Evolutionary conservation across 176 grass and related monocot genomes (phyloP).

Genomic region (Thalia dealbata): DNA sequence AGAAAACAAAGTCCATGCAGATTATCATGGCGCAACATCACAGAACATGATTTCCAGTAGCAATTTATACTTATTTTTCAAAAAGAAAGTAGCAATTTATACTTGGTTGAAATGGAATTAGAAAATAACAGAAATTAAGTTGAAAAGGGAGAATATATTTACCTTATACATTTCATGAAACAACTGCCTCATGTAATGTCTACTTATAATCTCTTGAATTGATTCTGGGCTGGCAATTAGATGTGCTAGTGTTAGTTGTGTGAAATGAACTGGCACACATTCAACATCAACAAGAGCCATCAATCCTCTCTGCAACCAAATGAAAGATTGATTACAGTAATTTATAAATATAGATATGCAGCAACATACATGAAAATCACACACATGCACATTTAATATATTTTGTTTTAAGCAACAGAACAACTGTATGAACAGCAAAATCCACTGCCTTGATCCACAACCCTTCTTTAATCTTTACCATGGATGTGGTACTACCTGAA

Average conservation of each 20-base stretch:
- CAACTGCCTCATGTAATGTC: constrained; percentile 86
- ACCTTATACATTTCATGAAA: constrained; percentile 99
- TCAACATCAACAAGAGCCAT: constrained; percentile 99
- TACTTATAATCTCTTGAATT: constrained; percentile 75
- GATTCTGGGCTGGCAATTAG: constrained; percentile 95
- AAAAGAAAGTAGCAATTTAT: neutral
- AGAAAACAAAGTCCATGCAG: too few relatives aligned
- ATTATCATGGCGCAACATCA: neutral
- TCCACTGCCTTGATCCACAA: too few relatives aligned
- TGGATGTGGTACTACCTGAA: constrained; percentile 43
- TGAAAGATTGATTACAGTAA: neutral
- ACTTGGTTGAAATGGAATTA: neutral
- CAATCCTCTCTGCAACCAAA: constrained; percentile 80
- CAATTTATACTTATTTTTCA: neutral
- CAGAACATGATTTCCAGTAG: neutral
- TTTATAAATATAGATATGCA: neutral
- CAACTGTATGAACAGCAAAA: neutral
- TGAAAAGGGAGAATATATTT: neutral
- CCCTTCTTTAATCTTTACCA: neutral
- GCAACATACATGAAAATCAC: constrained; percentile 6
- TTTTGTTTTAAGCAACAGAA: neutral
- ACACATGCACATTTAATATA: constrained; percentile 1
- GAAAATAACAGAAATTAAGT: neutral
- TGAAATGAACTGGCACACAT: constrained; percentile 78
- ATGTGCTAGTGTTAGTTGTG: constrained; percentile 72